These are phyloP conservation scores for Aspergillus olivimuriae DNA, from an alignment of 495 filamentous ascomycete species.

Conservation along the genomic window DNA sequence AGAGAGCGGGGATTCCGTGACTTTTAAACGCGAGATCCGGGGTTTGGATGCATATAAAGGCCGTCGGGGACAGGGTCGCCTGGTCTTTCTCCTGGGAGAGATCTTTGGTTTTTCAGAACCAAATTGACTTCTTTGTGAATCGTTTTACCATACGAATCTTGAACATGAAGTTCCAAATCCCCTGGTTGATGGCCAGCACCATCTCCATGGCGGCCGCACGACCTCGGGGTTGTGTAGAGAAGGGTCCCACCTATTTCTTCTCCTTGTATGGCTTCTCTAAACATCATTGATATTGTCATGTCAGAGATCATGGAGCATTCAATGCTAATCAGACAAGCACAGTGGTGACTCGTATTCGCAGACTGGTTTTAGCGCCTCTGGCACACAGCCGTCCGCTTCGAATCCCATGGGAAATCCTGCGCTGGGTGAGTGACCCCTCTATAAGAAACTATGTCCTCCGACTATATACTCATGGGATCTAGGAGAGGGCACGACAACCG, in stretches of 20 bases:
- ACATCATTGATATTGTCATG: neutral
- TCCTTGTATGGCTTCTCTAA: constrained; percentile 23
- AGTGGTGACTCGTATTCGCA: constrained; percentile 56
- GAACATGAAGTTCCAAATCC: constrained; percentile 11
- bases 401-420: constrained; percentile 75
- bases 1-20: too few relatives aligned
- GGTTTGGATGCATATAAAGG: too few relatives aligned
- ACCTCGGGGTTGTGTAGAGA: constrained; percentile 9
- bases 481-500: constrained; percentile 45
- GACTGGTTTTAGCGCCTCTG: constrained; percentile 59
- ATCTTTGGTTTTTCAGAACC: neutral
- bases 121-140: neutral
- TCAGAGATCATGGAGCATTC: neutral
- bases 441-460: neutral
- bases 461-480: neutral
- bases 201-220: constrained; percentile 16
- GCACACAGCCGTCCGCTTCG: constrained; percentile 48
- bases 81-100: neutral
- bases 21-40: too few relatives aligned
- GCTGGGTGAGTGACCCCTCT: constrained; percentile 16
- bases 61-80: constrained; percentile 12
- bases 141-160: neutral
- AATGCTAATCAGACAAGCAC: neutral
- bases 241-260: constrained; percentile 25
- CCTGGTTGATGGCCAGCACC: constrained; percentile 10